Base-by-base conservation (phyloP, 805 yeast genomes). In the Saturnispora halmiae region DNA sequence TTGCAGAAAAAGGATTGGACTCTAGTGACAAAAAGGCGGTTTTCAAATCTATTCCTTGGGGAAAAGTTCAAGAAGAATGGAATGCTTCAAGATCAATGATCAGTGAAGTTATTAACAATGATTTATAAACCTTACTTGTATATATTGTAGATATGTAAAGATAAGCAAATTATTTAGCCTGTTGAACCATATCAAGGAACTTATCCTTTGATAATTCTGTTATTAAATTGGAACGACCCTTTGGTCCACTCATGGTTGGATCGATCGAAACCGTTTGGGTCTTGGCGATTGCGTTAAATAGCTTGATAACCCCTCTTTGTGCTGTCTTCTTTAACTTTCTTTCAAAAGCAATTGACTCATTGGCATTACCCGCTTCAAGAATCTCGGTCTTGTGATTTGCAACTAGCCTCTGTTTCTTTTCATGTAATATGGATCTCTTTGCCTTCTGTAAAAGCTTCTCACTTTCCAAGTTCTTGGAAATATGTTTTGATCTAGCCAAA, bases 391-490 rank as follows among this genome's bases (percentile, higher is more conserved):
- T 69, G 51, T 96, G 72, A 44, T 77, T 77, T 43, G 77, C 73
- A 44, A 82, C 86, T 38, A 79, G 68, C 34, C 70, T 59, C 40
- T 69, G 74, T 54, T 76, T 80, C 68, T 79, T 83, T 54, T 92
- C 97, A 2, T 73, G 70, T 11, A 75, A 60, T 14, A 90, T 46
- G 16, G 78, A 74, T 49, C 80, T 70, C 53, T 75, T 78, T 9
- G 96, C 97, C 58, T 86, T 83, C 45, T 75, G 73, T 51, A 90
- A 96, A 34, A 92, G 65, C 54, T 82, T 83, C 38, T 83, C 85
- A 25, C 78, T 72, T 51, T 88, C 96, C 42, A 82, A 70, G 49
- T 83, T 79, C 61, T 79, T 80, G 38, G 78, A 46, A 31, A 72
- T 68, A 49, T 81, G 82, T 54, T 83, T 82, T 19, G 74, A 68